These are phyloP conservation scores for Botrytis elliptica DNA, from an alignment of 2,329 filamentous ascomycete species.

Conservation along the genomic window DNA sequence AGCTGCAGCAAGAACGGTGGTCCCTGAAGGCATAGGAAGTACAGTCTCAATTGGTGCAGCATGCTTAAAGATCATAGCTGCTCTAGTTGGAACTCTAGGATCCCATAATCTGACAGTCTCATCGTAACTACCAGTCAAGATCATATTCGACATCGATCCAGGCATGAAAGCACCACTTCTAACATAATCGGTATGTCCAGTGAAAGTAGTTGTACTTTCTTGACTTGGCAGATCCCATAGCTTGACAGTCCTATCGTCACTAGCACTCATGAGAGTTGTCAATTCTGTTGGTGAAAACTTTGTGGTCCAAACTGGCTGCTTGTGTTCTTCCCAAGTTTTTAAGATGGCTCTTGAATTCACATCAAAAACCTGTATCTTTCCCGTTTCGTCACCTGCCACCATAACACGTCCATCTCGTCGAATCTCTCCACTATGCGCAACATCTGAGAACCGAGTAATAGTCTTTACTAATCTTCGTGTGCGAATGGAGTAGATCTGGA, in stretches of 20 bases:
- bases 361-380: slow-evolving; percentile 93
- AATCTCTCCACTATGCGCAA: slow-evolving; percentile 85
- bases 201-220: slow-evolving; percentile 72
- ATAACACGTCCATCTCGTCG: slow-evolving; percentile 84
- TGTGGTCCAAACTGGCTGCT: slow-evolving; percentile 89
- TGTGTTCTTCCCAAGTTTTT: slow-evolving; percentile 92
- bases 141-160: slow-evolving; percentile 62
- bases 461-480: slow-evolving; percentile 92
- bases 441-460: slow-evolving; percentile 89
- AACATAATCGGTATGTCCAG: slow-evolving; percentile 91
- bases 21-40: slow-evolving; percentile 82
- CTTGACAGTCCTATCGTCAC: slow-evolving; percentile 88
- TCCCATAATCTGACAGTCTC: slow-evolving; percentile 94
- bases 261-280: slow-evolving; percentile 83
- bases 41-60: slow-evolving; percentile 84
- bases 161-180: slow-evolving; percentile 85
- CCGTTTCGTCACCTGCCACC: slow-evolving; percentile 87
- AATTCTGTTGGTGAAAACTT: slow-evolving; percentile 88
- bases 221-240: slow-evolving; percentile 90
- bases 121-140: slow-evolving; percentile 93
- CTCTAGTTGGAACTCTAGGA: slow-evolving; percentile 65
- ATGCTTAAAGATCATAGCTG: slow-evolving; percentile 94
- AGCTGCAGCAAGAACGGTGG: slow-evolving; percentile 79
- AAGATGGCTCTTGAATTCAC: slow-evolving; percentile 85
- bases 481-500: slow-evolving; percentile 91